Evolutionary conservation across 805 yeast genomes (phyloP).

Genomic region (Kazachstania kunashirensis): DNA sequence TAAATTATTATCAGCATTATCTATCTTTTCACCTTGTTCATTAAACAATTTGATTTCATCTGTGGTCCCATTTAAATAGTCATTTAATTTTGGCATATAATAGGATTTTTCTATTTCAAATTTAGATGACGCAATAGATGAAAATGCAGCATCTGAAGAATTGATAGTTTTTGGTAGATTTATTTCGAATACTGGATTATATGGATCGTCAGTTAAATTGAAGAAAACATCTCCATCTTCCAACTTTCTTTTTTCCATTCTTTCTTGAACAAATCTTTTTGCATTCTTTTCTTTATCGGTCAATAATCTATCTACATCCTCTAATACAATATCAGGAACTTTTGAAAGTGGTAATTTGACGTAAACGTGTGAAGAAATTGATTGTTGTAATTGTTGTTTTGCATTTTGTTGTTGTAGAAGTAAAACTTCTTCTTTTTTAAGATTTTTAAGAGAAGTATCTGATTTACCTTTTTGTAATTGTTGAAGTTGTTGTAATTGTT

Average conservation of each 20-base stretch:
- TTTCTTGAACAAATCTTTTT: constrained; percentile 76
- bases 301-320: constrained; percentile 67
- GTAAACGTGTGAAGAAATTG: constrained; percentile 51
- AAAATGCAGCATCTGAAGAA: constrained; percentile 61
- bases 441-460: not conserved
- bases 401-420: constrained; percentile 10
- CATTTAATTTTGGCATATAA: constrained; percentile 30
- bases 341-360: constrained; percentile 82
- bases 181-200: constrained; percentile 69
- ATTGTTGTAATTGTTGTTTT: constrained; percentile 14
- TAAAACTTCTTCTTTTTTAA: not conserved
- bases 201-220: constrained; percentile 79
- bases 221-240: constrained; percentile 65
- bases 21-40: constrained; percentile 27
- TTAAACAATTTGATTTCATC: constrained; percentile 17
- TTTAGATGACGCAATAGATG: constrained; percentile 62
- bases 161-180: constrained; percentile 46
- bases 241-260: constrained; percentile 58
- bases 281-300: constrained; percentile 69
- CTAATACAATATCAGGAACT: constrained; percentile 85
- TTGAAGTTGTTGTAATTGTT: constrained; percentile 17
- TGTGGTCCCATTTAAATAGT: constrained; percentile 23
- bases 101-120: constrained; percentile 58
- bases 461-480: constrained; percentile 10
- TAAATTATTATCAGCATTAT: constrained; percentile 16